Evolutionary conservation across 116 monocot species (phyloP), one percentile per base, ranked within the genome.

Genomic region (Iris pallida): DNA sequence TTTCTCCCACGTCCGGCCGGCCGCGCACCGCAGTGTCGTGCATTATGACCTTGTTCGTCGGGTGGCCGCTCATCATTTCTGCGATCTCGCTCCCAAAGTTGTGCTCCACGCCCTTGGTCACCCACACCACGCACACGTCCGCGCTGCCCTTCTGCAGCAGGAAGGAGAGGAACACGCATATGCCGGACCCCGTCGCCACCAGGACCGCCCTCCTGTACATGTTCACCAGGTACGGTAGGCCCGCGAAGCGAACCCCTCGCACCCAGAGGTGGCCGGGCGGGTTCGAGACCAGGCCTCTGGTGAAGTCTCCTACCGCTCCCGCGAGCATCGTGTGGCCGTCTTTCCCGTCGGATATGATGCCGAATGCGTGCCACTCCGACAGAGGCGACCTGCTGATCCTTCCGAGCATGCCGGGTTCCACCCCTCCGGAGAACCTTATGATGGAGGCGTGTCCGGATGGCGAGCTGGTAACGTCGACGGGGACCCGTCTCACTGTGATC

Each of bases 291-390:
- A 78, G 45, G 5, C 45, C 72, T 0, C 19, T 58, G 14, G 78
- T 78, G 66, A 78, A 78, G 78, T 78, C 78, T 5, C 78, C 78
- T 8, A 78, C 78, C 19, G 78, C 78, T 6, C 78, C 78, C 45
- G 78, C 78, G 40, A 78, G 78, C 72, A 78, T 78, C 59, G 61
- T 59, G 72, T 78, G 78, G 30, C 42, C 20, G 46, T 67, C 45
- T 5, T 72, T 20, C 13, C 47, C 55, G 46, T 72, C 72, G 0
- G 78, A 78, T 48, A 78, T 78, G 60, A 60, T 60, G 30, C 60
- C 60, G 40, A 60, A 60, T 0, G 60, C 60, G 8, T 60, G 60
- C 60, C 78, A 78, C 13, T 78, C 78, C 30, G 72, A 72, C 3
- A 78, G 57, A 0, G 78, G 72, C 20, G 78, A 71, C 13, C 78